These are phyloP conservation scores for Aureobasidium sp. DNA, from an alignment of 2,329 filamentous ascomycete species.

Conservation along the genomic window DNA sequence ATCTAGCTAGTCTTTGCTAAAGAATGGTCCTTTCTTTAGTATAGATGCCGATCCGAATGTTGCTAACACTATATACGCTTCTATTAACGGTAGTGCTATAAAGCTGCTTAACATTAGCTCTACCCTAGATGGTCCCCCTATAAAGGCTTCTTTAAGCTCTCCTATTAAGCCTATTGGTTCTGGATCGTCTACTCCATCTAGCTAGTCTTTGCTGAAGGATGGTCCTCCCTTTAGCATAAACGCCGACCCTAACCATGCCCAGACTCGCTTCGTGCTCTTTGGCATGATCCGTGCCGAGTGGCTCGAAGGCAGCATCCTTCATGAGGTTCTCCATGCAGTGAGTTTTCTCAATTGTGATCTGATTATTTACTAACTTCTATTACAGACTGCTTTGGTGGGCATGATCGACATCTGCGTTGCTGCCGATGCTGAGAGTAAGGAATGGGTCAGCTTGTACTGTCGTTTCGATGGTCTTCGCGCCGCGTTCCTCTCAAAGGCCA, in stretches of 20 bases:
- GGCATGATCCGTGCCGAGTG: slow-evolving; percentile 2
- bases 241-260: background rate
- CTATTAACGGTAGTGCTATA: background rate
- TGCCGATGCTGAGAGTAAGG: background rate
- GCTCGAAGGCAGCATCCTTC: background rate
- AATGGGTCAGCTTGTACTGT: slow-evolving; percentile 20
- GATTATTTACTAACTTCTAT: background rate
- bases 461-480: slow-evolving; percentile 35
- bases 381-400: background rate
- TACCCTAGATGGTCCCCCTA: too few species aligned
- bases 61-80: background rate
- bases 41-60: slow-evolving; percentile 5
- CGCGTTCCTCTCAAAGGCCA: slow-evolving; percentile 20
- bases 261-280: slow-evolving; percentile 1
- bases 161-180: background rate
- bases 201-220: background rate
- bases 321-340: background rate
- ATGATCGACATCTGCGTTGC: background rate
- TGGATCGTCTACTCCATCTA: background rate
- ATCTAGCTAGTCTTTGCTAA: background rate
- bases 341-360: background rate
- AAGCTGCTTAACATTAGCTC: background rate
- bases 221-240: slow-evolving; percentile 8
- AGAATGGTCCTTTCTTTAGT: background rate
- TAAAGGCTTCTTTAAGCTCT: background rate